Conservation (phyloP, 129 eudicot species). For the Deinandra increscens region DNA sequence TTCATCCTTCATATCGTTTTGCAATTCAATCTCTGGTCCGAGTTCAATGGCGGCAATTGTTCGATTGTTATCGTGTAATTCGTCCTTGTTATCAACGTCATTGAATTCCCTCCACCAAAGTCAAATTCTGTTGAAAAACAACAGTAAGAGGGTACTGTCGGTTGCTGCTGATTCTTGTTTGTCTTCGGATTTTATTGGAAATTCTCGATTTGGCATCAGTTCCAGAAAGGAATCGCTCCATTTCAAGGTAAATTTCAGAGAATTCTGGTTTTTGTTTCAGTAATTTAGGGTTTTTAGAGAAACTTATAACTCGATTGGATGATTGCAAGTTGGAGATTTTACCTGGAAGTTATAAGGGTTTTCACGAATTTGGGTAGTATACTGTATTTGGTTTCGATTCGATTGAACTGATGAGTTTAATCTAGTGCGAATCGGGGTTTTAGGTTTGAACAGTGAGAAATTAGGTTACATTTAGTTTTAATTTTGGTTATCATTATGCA, state of each 20-base stretch:
- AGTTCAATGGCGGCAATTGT: constrained; percentile 67
- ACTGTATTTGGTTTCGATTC: constrained; percentile 8
- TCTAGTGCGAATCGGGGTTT: constrained; percentile 12
- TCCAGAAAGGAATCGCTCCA: constrained; percentile 43
- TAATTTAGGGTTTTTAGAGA: constrained; percentile 4
- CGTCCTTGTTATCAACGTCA: constrained; percentile 51
- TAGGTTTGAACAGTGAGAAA: constrained; percentile 9
- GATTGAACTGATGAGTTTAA: constrained; percentile 10
- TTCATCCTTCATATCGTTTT: not conserved
- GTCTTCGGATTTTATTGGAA: constrained; percentile 33
- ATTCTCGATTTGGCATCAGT: constrained; percentile 35
- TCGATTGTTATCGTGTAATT: constrained; percentile 53
- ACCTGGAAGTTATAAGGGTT: not conserved
- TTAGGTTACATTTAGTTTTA: constrained; percentile 16
- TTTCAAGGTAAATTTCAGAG: constrained; percentile 54
- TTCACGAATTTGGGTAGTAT: not conserved
- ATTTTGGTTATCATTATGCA: constrained; percentile 2
- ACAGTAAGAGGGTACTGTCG: constrained; percentile 36
- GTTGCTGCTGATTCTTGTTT: constrained; percentile 32
- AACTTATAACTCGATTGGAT: not conserved
- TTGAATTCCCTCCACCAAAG: constrained; percentile 50
- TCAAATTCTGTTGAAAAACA: constrained; percentile 21
- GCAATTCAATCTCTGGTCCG: not conserved
- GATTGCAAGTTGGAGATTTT: not conserved
- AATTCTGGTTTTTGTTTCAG: not conserved